Evolutionary conservation across 306 rosid species (phyloP).

Genomic region (Psophocarpus tetragonolobus): DNA sequence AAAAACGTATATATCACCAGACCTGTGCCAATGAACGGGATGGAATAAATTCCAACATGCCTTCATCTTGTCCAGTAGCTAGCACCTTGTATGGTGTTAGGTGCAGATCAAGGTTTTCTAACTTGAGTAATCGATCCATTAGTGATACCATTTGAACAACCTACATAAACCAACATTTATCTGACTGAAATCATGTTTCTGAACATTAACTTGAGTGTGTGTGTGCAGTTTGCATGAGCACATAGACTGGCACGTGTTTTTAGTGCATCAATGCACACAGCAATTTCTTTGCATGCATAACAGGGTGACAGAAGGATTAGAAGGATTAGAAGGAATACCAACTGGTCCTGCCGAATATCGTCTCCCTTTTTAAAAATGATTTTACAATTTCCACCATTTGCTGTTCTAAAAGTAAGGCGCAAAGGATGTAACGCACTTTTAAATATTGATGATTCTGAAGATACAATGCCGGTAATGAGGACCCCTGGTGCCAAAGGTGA

Average conservation of each 20-base stretch:
- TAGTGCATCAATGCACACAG: not conserved
- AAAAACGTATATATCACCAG: not conserved
- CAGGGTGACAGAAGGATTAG: conserved; percentile 28
- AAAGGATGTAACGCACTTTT: conserved; percentile 95
- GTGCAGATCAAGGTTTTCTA: conserved; percentile 90
- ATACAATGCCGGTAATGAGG: conserved; percentile 82
- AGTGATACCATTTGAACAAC: conserved; percentile 98
- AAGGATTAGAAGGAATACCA: conserved; percentile 58
- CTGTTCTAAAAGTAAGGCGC: conserved; percentile 89
- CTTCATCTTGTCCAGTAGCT: conserved; percentile 99
- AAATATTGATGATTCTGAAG: conserved; percentile 93
- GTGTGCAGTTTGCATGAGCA: not conserved
- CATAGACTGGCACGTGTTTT: not conserved
- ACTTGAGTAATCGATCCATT: conserved; percentile 94
- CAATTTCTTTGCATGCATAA: conserved; percentile 4
- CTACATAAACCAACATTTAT: conserved; percentile 50
- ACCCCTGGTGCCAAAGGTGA: conserved; percentile 89
- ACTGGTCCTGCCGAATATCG: conserved; percentile 95
- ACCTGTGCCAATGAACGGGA: conserved; percentile 92
- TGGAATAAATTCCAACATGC: conserved; percentile 96
- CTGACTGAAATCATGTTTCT: conserved; percentile 23
- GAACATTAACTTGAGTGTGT: not conserved
- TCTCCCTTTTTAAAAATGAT: conserved; percentile 94
- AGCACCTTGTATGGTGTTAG: conserved; percentile 94
- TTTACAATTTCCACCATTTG: conserved; percentile 75